These are phyloP conservation scores for Pichia sp. DNA, from an alignment of 1,139 yeast genomes.

Conservation along the genomic window DNA sequence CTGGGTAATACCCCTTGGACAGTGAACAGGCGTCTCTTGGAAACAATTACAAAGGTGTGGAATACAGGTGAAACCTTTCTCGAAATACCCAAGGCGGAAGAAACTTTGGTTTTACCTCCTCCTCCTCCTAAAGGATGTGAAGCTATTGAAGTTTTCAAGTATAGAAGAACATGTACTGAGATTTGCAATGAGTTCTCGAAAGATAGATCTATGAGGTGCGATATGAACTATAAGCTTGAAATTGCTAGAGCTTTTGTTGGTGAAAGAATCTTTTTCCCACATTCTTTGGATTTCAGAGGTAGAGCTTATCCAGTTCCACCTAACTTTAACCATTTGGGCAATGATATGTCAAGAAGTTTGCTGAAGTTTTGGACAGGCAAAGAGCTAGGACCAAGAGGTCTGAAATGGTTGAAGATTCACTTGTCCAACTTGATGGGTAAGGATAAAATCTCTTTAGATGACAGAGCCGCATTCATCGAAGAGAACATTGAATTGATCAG, in stretches of 20 bases:
- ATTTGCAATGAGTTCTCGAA: conserved; percentile 56
- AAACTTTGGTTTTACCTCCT: conserved; percentile 52
- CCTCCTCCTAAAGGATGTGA: conserved; percentile 63
- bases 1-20: conserved; percentile 93
- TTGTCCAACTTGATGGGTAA: conserved; percentile 82
- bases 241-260: conserved; percentile 90
- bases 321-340: conserved; percentile 74
- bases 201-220: conserved; percentile 84
- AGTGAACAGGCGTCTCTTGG: conserved; percentile 64
- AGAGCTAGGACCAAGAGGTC: conserved; percentile 65
- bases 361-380: conserved; percentile 86
- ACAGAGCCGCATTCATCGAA: conserved; percentile 68
- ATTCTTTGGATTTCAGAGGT: conserved; percentile 90
- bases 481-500: conserved; percentile 54
- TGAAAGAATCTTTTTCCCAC: conserved; percentile 89
- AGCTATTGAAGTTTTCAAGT: conserved; percentile 62
- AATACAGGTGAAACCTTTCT: conserved; percentile 73
- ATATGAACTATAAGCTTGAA: conserved; percentile 85
- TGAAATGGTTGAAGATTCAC: conserved; percentile 87
- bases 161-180: conserved; percentile 55
- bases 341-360: conserved; percentile 82
- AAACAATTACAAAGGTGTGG: conserved; percentile 74
- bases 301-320: conserved; percentile 87
- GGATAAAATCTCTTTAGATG: conserved; percentile 75
- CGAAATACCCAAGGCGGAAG: conserved; percentile 66